A percentile compares a stretch with the other conserved stretches of the same genome.
Evolutionary conservation across 139 green algal genomes (phyloP).

Genomic region (Edaphochlamys debaryana): DNA sequence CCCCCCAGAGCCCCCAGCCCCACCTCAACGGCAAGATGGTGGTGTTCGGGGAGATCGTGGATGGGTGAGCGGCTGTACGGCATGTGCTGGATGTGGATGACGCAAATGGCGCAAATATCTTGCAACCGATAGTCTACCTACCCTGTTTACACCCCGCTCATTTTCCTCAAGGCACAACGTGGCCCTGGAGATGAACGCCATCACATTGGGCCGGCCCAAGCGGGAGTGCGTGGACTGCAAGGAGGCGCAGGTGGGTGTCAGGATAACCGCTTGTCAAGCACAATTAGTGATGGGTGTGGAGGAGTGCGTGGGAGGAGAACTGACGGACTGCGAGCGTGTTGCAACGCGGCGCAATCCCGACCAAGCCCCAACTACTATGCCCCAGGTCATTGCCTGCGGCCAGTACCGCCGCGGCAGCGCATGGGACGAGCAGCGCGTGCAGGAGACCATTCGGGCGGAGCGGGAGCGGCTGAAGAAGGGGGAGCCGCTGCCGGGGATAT

Average conservation of each 20-base stretch:
- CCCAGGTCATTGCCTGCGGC: constrained; percentile 29
- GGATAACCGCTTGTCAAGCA: too few species aligned
- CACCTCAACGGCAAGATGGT: constrained; percentile 79
- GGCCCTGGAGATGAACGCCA: constrained; percentile 54
- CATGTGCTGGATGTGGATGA: too few species aligned
- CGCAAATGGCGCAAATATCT: too few species aligned
- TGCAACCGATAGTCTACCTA: too few species aligned
- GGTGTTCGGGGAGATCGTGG: constrained; percentile 71
- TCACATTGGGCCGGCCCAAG: constrained; percentile 44
- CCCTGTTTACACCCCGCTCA: not conserved
- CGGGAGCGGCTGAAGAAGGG: too few species aligned
- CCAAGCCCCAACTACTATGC: too few species aligned
- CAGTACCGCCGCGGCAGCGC: not conserved
- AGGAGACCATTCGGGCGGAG: not conserved
- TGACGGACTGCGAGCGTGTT: not conserved
- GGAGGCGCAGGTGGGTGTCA: constrained; percentile 26
- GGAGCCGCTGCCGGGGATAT: too few species aligned
- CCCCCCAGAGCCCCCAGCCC: constrained; percentile 52
- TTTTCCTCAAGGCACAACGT: constrained; percentile 38
- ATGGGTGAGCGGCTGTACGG: constrained; percentile 38
- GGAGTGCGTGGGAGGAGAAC: not conserved
- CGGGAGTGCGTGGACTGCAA: constrained; percentile 28
- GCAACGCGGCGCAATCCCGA: too few species aligned
- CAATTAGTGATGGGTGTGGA: not conserved
- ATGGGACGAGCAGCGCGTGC: not conserved